Conservation (phyloP, 2,329 filamentous ascomycete genomes). For the Verticillium nonalfalfae region DNA sequence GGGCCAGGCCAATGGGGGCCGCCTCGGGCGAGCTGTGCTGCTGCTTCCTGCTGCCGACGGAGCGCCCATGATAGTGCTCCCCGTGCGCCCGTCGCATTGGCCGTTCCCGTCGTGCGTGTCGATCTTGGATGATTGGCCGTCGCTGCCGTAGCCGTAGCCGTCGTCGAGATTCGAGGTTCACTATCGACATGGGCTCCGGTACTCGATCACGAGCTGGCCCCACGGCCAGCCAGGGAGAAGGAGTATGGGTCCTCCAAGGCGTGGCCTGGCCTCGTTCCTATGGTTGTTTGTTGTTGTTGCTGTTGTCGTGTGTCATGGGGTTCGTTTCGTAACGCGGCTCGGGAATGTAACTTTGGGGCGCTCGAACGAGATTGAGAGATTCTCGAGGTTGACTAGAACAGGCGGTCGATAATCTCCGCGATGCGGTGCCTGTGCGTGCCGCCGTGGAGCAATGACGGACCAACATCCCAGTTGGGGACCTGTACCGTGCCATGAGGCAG, state of each 20-base stretch:
- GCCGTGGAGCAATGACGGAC: background rate
- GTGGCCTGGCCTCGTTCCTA: background rate
- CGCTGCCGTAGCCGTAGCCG: background rate
- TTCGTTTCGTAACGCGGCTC: background rate
- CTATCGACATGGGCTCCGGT: background rate
- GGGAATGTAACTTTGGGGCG: background rate
- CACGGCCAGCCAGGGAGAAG: background rate
- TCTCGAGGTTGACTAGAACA: background rate
- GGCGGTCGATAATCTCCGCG: background rate
- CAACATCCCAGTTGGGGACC: background rate
- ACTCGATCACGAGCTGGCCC: no score
- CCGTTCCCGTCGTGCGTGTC: background rate
- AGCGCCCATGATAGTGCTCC: conserved; percentile 6
- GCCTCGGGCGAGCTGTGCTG: conserved; percentile 6
- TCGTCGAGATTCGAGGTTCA: background rate
- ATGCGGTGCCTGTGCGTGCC: background rate
- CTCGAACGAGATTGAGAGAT: background rate
- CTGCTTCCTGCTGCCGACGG: background rate
- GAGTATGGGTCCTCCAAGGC: background rate
- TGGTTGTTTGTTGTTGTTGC: background rate
- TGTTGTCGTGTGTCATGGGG: background rate
- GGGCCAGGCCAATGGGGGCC: conserved; percentile 9
- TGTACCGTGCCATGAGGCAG: background rate
- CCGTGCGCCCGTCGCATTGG: conserved; percentile 1
- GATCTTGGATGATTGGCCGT: background rate